phyloP scores from a whole-genome alignment of 1,284 basidiomycete species.

The Neonothopanus nambi region DNA sequence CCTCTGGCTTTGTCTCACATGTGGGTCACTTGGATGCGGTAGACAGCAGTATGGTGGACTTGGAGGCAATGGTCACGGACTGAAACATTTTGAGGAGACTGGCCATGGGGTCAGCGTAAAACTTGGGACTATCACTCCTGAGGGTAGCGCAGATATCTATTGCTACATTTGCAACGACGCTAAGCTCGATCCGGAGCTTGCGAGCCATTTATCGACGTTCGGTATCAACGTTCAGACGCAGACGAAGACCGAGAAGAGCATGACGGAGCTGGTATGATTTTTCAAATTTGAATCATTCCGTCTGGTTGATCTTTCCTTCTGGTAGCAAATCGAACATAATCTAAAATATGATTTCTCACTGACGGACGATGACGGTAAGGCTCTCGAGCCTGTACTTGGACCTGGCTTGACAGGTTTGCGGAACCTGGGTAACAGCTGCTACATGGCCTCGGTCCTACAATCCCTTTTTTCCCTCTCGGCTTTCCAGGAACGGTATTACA shows the following conservation, averaged over 20 bases:
- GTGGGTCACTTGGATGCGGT: conserved; percentile 95
- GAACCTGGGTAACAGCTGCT: conserved; percentile 98
- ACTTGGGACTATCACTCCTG: conserved; percentile 95
- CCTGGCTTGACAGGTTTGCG: conserved; percentile 86
- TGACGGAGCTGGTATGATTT: conserved; percentile 87
- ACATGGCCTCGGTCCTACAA: conserved; percentile 95
- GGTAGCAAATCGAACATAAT: conserved; percentile 95
- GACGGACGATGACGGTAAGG: conserved; percentile 86
- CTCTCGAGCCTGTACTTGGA: conserved; percentile 88
- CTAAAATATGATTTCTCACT: conserved; percentile 94
- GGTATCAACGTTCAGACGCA: conserved; percentile 86
- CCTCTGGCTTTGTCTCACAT: conserved; percentile 93
- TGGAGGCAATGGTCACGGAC: conserved; percentile 89
- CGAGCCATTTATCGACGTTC: conserved; percentile 76
- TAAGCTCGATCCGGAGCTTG: conserved; percentile 78
- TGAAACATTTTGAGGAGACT: conserved; percentile 79
- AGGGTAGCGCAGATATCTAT: conserved; percentile 84
- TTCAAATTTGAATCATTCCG: not conserved
- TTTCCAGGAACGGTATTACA: conserved; percentile 77
- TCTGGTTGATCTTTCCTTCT: not conserved
- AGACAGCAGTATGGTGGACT: conserved; percentile 84
- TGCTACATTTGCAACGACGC: conserved; percentile 94
- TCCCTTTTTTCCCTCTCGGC: conserved; percentile 79
- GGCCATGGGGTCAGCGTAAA: conserved; percentile 90
- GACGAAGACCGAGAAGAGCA: conserved; percentile 94